These are phyloP conservation scores for Phytophthora quininea DNA, from an alignment of 352 stramenopile genomes.

Conservation along the genomic window DNA sequence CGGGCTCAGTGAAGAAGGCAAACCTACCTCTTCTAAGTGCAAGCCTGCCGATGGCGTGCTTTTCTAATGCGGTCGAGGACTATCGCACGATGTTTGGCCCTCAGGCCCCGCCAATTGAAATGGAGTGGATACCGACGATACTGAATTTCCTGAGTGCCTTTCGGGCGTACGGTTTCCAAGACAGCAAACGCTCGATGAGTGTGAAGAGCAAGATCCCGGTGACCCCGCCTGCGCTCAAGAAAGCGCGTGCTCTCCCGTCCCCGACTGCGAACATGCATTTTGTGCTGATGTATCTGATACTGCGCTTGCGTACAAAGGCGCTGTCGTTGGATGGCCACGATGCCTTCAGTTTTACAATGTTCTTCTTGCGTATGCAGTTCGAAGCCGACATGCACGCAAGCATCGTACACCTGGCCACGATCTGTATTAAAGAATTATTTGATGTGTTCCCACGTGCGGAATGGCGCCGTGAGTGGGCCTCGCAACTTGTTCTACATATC, in stretches of 20 bases:
- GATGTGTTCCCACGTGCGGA: conserved; percentile 73
- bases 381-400: no score
- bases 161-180: no score
- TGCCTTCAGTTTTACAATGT: conserved; percentile 86
- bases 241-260: conserved; percentile 45
- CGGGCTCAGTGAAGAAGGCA: conserved; percentile 25
- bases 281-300: conserved; percentile 78
- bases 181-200: no score
- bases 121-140: no score
- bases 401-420: conserved; percentile 77
- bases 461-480: conserved; percentile 79
- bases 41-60: no score
- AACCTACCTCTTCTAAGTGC: conserved; percentile 35
- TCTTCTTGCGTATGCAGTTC: conserved; percentile 89
- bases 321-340: conserved; percentile 76
- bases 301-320: conserved; percentile 68
- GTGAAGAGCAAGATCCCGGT: conserved; percentile 76
- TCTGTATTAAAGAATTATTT: conserved; percentile 84
- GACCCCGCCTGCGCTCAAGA: conserved; percentile 32
- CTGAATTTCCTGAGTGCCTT: no score
- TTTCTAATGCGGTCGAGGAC: no score
- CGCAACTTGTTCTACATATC: conserved; percentile 77
- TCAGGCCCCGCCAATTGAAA: no score
- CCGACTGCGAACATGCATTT: no score
- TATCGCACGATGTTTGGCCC: no score